A percentile compares a stretch with the other conserved stretches of the same genome.
phyloP scores from a whole-genome alignment of 2,329 filamentous ascomycete genomes.

The Diaporthe sp. region DNA sequence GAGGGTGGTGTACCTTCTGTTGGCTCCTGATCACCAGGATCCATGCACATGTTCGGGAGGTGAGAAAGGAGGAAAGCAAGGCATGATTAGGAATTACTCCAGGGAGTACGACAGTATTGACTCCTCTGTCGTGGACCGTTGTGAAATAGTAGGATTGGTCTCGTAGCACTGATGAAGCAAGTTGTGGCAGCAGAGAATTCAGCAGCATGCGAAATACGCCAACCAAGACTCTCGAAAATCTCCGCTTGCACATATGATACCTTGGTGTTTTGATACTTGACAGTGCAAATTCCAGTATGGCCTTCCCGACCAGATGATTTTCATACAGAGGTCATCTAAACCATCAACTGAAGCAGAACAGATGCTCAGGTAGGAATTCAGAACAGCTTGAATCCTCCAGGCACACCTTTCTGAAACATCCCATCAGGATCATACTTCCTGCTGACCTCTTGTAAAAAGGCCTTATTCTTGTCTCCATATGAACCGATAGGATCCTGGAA shows the following conservation, averaged over 20 bases:
- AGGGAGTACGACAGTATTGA: not conserved
- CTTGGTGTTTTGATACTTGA: not conserved
- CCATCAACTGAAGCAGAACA: too few relatives aligned
- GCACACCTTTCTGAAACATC: conserved; percentile 41
- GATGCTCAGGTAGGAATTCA: not conserved
- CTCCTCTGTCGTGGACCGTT: not conserved
- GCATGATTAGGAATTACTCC: fast-evolving
- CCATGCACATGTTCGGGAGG: not conserved
- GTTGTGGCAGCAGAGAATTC: not conserved
- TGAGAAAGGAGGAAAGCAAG: not conserved
- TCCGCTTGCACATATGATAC: not conserved
- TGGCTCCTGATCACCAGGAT: too few relatives aligned
- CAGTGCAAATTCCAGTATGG: not conserved
- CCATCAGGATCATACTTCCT: conserved; percentile 31
- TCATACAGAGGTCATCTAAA: too few relatives aligned
- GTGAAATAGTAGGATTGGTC: too few relatives aligned
- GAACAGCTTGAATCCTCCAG: conserved; percentile 42
- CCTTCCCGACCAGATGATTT: not conserved
- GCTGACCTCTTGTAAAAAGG: not conserved
- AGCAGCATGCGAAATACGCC: not conserved
- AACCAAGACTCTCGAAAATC: too few relatives aligned
- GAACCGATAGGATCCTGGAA: conserved; percentile 44
- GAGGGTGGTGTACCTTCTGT: too few relatives aligned
- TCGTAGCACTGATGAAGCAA: too few relatives aligned
- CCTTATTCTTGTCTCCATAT: conserved; percentile 34